Evolutionary conservation across 2,329 filamentous ascomycete species (phyloP), one percentile per base, ranked within the genome.

Genomic region (Byssothecium circinans): DNA sequence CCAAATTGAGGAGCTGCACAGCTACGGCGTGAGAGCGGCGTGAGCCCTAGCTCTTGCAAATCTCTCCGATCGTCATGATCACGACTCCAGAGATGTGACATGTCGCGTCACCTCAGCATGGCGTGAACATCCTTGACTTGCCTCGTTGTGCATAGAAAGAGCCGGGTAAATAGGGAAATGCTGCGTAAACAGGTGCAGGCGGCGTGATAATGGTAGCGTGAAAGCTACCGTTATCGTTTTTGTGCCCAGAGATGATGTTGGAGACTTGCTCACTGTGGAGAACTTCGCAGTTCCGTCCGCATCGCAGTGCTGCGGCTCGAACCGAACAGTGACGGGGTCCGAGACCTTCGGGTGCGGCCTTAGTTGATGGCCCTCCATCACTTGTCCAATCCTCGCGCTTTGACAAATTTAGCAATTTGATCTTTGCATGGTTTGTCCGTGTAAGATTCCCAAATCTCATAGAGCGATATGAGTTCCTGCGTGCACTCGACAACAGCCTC

Each of bases 381-480:
- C 56, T 81, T 82, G 52, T 83, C 81, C 52, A 84, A 61, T 33
- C 76, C 78, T 64, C 80, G 78, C 41, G 76, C 77, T 67, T 83
- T 85, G 45, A 86, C 77, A 69, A 85, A 84, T 55, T 81, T 78
- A 8, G 76, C 76, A 59, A 87, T 78, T 53, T 80, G 74, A 53
- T 87, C 84, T 67, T 83, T 86, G 61, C 82, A 84, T 12, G 75
- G 74, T 67, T 85, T 83, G 61, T 87, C 84, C 45, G 75, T 82
- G 62, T 84, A 87, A 49, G 76, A 75, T 56, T 87, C 84, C 83
- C 84, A 87, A 1, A 83, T 73, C 64, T 95, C 89, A 67, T 96
- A 96, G 54, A 96, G 82, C 3, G 89, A 91, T 43, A 96, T 89
- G 53, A 96, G 81, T 73, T 96, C 91, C 72, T 96, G 91, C 0